Evolutionary conservation across 73 alveolate genomes (phyloP).

Genomic region (Uronychia setigera): DNA sequence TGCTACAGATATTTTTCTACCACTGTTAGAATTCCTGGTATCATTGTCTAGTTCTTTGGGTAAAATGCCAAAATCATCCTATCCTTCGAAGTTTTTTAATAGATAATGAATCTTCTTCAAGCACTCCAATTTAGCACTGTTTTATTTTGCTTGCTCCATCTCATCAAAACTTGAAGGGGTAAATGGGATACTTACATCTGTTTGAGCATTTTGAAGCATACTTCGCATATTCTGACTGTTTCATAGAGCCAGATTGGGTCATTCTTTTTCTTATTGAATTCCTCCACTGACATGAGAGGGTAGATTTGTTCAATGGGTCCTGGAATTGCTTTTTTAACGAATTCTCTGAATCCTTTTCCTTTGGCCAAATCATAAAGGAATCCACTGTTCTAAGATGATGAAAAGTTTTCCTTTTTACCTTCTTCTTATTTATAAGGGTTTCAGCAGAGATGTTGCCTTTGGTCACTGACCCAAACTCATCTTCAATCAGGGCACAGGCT

Average conservation of each 20-base stretch:
- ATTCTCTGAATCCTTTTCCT: neutral
- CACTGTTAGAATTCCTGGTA: neutral
- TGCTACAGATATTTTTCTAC: neutral
- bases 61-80: neutral
- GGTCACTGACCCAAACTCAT: neutral
- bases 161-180: neutral
- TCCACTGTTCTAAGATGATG: neutral
- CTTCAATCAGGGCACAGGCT: neutral
- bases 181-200: neutral
- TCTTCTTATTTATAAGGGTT: neutral
- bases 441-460: neutral
- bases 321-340: conserved; percentile 11
- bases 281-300: neutral
- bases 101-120: neutral
- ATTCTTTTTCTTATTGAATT: neutral
- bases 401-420: neutral
- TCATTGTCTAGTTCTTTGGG: neutral
- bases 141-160: neutral
- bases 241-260: conserved; percentile 28
- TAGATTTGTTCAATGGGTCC: neutral
- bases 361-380: neutral
- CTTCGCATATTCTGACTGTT: conserved; percentile 12
- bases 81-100: neutral
- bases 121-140: neutral
- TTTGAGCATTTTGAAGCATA: conserved; percentile 6